phyloP scores from a whole-genome alignment of 768 basidiomycete species.

The Russula brevipes region DNA sequence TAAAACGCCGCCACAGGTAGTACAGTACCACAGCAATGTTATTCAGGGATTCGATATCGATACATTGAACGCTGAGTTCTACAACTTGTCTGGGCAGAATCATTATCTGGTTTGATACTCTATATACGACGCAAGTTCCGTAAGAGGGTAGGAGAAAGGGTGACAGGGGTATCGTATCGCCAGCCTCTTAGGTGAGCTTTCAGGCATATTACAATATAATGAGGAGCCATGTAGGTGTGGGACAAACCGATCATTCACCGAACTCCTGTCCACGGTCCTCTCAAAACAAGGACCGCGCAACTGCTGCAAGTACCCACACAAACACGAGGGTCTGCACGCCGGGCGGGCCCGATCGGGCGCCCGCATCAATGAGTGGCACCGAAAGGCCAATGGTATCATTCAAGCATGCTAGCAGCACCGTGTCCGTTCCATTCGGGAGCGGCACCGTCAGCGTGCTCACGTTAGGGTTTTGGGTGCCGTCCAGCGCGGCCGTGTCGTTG shows the following conservation, averaged over 20 bases:
- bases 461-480: constrained; percentile 28
- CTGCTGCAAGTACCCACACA: not conserved
- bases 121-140: no score
- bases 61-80: no score
- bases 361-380: constrained; percentile 50
- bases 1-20: no score
- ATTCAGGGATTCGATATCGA: no score
- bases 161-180: not conserved
- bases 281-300: not conserved
- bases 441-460: constrained; percentile 42
- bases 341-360: constrained; percentile 6
- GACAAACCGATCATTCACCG: not conserved
- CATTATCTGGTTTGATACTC: no score
- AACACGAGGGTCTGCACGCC: not conserved
- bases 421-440: constrained; percentile 50
- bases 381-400: constrained; percentile 57
- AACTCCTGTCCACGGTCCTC: no score
- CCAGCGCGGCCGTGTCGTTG: constrained; percentile 29
- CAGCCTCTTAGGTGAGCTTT: not conserved
- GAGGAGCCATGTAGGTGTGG: not conserved
- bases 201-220: no score
- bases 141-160: not conserved
- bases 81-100: no score
- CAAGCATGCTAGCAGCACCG: constrained; percentile 47
- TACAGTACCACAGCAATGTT: no score